These are phyloP conservation scores for Elaphomyces granulatus DNA, from an alignment of 495 filamentous ascomycete genomes.

Conservation along the genomic window DNA sequence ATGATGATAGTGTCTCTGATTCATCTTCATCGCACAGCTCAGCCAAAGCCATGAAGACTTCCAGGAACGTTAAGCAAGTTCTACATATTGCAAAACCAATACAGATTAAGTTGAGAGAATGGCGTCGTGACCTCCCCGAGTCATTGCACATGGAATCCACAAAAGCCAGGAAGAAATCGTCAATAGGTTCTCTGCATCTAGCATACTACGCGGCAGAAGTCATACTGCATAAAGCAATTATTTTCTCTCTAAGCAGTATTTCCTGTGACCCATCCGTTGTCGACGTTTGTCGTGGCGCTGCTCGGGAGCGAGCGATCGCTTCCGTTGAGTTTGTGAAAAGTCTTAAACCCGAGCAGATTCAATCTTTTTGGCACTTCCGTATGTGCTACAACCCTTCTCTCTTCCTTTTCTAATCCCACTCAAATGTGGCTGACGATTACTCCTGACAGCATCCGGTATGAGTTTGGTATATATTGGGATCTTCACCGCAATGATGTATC, in stretches of 20 bases:
- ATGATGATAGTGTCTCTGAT: too few species aligned
- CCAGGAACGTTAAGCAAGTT: slow-evolving; percentile 36
- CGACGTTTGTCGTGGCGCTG: slow-evolving; percentile 6
- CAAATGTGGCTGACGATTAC: too few species aligned
- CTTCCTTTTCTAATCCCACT: too few species aligned
- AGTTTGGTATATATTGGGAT: too few species aligned
- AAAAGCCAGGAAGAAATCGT: slow-evolving; percentile 32
- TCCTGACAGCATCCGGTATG: too few species aligned
- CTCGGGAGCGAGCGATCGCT: background rate
- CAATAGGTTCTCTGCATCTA: slow-evolving; percentile 63
- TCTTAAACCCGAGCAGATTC: slow-evolving; percentile 2
- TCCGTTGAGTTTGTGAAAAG: slow-evolving; percentile 1
- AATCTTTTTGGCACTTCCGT: slow-evolving; percentile 8
- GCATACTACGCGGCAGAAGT: slow-evolving; percentile 78
- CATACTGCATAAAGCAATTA: slow-evolving; percentile 71
- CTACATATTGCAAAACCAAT: slow-evolving; percentile 67
- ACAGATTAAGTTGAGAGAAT: slow-evolving; percentile 69
- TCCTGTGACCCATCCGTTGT: slow-evolving; percentile 49
- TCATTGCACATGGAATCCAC: slow-evolving; percentile 50
- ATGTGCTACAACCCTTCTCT: too few species aligned
- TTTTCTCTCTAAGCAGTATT: too few species aligned
- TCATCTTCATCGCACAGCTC: too few species aligned
- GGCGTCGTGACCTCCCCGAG: slow-evolving; percentile 54
- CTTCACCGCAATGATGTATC: too few species aligned
- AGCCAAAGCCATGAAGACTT: too few species aligned